Conservation (phyloP, 331 rosid species). For the Pyracantha coccinea region DNA sequence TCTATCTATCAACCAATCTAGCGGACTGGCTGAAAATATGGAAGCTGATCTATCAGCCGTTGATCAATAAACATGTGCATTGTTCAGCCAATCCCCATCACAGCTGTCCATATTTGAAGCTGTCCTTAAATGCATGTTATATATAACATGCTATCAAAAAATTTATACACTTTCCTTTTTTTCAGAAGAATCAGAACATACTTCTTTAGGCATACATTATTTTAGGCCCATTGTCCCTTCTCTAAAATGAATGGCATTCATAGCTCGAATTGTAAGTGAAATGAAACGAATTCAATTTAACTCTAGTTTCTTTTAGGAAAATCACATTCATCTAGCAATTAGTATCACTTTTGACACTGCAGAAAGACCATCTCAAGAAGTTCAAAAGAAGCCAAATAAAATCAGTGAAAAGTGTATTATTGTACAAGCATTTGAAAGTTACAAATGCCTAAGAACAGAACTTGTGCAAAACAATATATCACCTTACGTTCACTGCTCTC, state of each 20-base stretch:
- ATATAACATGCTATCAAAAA: neutral
- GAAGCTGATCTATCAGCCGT: neutral
- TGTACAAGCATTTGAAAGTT: neutral
- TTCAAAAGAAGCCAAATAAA: constrained; percentile 3
- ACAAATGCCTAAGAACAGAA: constrained; percentile 8
- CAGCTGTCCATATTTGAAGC: neutral
- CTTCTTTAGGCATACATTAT: neutral
- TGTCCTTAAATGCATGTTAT: neutral
- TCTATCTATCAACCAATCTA: no score
- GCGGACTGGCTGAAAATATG: neutral
- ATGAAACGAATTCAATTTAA: neutral
- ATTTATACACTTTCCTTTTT: neutral
- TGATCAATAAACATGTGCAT: neutral
- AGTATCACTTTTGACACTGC: neutral
- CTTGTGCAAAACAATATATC: constrained; percentile 23
- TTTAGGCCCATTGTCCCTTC: neutral
- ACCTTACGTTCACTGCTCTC: constrained; percentile 98
- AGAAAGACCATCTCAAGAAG: neutral
- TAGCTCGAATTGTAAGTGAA: neutral
- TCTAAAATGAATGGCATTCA: neutral
- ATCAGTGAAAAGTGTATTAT: no score
- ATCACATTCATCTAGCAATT: neutral
- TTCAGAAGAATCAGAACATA: neutral
- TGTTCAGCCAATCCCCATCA: neutral
- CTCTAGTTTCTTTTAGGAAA: neutral